Evolutionary conservation across 2,329 filamentous ascomycete species (phyloP), one percentile per base, ranked within the genome.

Genomic region (Emmonsiellopsis sp.): DNA sequence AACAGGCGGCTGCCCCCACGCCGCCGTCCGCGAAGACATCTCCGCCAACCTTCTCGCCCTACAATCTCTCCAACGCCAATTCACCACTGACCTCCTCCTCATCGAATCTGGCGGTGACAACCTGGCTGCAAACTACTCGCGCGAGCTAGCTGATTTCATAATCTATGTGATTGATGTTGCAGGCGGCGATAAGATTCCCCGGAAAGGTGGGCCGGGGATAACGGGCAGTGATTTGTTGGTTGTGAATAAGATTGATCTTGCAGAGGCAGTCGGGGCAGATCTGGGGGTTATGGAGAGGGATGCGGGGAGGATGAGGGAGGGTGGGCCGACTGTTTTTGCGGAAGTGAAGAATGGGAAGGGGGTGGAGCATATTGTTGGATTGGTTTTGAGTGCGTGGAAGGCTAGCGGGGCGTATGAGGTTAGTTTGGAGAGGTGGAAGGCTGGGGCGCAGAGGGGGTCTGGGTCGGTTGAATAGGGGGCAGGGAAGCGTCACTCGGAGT

Each of bases 131-230:
- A 98, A 98, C 76, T 98, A 98, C 79, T 88, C 83, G 53, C 81
- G 93, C 54, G 93, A 98, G 73, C 77, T 98, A 60, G 93, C 93
- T 1, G 93, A 98, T 71, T 98, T 87, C 70, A 98, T 98, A 72
- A 86, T 98, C 73, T 98, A 98, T 70, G 93, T 98, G 32, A 97
- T 98, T 63, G 93, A 98, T 71, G 93, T 98, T 15, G 87, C 85
- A 53, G 93, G 93, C 20, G 93, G 93, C 10, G 93, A 98, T 72
- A 98, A 98, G 80, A 86, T 98, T 50, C 93, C 93, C 0, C 76
- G 93, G 31, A 98, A 98, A 75, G 93, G 93, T 31, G 93, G 93
- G 0, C 93, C 93, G 0, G 93, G 93, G 1, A 98, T 98, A 68
- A 98, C 93, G 5, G 92, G 96, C 74, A 93, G 87, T 63, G 93